Percentiles rank a stretch among this genome's conserved stretches.
Conservation (phyloP, 1,139 yeast genomes). For the Protomyces lactucae-debilis region DNA sequence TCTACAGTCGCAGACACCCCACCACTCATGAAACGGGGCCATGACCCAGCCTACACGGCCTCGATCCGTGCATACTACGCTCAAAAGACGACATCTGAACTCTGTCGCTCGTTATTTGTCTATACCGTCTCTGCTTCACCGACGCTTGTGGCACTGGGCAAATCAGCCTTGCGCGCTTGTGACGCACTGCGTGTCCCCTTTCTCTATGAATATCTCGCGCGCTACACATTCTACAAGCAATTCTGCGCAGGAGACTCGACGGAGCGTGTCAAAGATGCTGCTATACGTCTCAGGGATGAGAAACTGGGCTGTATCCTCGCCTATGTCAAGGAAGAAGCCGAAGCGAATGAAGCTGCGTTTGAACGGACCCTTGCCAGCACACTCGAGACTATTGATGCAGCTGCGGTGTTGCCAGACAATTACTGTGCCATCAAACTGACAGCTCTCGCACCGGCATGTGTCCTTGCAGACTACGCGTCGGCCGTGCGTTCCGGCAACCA, state of each 20-base stretch:
- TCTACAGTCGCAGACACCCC: background rate
- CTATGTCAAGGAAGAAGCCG: constrained; percentile 84
- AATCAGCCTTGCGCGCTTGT: constrained; percentile 9
- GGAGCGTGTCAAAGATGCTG: constrained; percentile 64
- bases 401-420: constrained; percentile 42
- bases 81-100: background rate
- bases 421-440: constrained; percentile 92
- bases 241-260: constrained; percentile 81
- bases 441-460: constrained; percentile 70
- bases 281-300: constrained; percentile 58
- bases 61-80: constrained; percentile 1
- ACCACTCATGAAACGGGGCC: background rate
- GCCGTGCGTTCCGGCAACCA: background rate
- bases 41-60: background rate
- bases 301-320: constrained; percentile 93
- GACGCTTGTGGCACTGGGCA: constrained; percentile 15
- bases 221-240: constrained; percentile 44
- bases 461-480: constrained; percentile 44
- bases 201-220: constrained; percentile 11
- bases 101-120: constrained; percentile 15
- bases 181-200: constrained; percentile 15
- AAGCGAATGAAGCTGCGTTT: constrained; percentile 41
- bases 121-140: constrained; percentile 22
- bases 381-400: constrained; percentile 53
- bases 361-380: constrained; percentile 59